Evolutionary conservation across 257 asterid genomes (phyloP).

Genomic region (Ehretia macrophylla): DNA sequence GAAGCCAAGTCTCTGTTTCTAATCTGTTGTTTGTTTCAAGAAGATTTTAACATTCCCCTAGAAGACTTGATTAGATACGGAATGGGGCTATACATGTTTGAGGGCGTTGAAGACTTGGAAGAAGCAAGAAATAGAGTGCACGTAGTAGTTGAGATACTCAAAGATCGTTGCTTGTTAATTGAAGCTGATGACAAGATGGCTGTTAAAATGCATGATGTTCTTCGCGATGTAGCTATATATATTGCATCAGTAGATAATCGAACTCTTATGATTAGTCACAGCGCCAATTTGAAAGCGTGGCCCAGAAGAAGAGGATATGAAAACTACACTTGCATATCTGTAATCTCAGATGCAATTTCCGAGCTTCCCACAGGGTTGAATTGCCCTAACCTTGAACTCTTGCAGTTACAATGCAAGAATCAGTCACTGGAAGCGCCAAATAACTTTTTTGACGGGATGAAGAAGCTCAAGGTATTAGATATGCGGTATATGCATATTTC

Average conservation of each 20-base stretch:
- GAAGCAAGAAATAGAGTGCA: slow-evolving; percentile 14
- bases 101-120: neutral
- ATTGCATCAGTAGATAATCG: slow-evolving; percentile 8
- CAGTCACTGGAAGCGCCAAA: too few species aligned
- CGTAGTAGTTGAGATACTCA: slow-evolving; percentile 2
- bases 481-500: neutral
- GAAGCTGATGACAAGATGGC: slow-evolving; percentile 9
- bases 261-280: slow-evolving; percentile 1
- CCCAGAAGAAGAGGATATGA: neutral
- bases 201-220: too few species aligned
- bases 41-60: slow-evolving; percentile 13
- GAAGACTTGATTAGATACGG: slow-evolving; percentile 19
- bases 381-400: too few species aligned
- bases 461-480: too few species aligned
- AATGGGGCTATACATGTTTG: slow-evolving; percentile 16
- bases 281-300: slow-evolving; percentile 1
- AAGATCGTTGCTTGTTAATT: slow-evolving; percentile 16
- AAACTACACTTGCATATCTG: slow-evolving; percentile 10
- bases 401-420: too few species aligned
- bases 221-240: slow-evolving; percentile 17
- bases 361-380: too few species aligned
- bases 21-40: slow-evolving; percentile 23
- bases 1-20: slow-evolving; percentile 20
- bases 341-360: slow-evolving; percentile 1
- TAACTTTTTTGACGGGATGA: too few species aligned